Percentiles rank a stretch among this genome's conserved stretches.
These are phyloP conservation scores for Apiosordaria backusii DNA, from an alignment of 495 filamentous ascomycete genomes.

Conservation along the genomic window DNA sequence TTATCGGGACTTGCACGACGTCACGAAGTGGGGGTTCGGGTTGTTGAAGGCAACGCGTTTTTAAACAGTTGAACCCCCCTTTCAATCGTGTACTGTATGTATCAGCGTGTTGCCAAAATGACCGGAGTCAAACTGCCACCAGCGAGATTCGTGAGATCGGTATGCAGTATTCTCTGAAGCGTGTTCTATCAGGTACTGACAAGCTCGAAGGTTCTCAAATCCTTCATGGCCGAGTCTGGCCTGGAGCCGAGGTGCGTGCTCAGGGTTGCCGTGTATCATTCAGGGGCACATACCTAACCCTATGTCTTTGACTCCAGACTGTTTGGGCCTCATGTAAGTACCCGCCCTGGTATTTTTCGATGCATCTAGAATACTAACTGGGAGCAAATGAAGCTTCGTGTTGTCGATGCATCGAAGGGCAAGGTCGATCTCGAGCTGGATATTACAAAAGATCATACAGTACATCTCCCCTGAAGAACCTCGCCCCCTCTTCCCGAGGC, in stretches of 20 bases:
- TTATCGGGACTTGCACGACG: constrained; percentile 3
- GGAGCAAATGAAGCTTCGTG: constrained; percentile 55
- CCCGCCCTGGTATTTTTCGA: background rate
- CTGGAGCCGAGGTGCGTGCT: constrained; percentile 74
- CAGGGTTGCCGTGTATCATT: background rate
- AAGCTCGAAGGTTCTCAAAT: constrained; percentile 65
- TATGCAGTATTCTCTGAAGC: constrained; percentile 18
- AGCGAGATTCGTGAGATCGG: constrained; percentile 39
- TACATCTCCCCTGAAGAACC: constrained; percentile 33
- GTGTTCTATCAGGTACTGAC: background rate
- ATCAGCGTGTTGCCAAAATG: constrained; percentile 20
- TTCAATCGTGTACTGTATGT: background rate
- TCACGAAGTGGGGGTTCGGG: constrained; percentile 20
- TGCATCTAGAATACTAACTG: background rate
- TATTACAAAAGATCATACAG: constrained; percentile 84
- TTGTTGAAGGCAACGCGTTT: background rate
- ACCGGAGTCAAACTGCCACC: constrained; percentile 31
- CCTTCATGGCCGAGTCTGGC: constrained; percentile 79
- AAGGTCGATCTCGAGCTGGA: constrained; percentile 83
- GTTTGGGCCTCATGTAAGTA: constrained; percentile 41
- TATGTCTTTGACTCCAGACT: constrained; percentile 29
- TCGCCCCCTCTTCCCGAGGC: background rate
- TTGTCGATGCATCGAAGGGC: constrained; percentile 73
- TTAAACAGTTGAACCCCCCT: background rate
- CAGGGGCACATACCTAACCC: constrained; percentile 4